Percentiles rank a stretch among this genome's conserved stretches.
Conservation (phyloP, 192 early-diverging fungal genomes). For the Backusella macrospora region DNA sequence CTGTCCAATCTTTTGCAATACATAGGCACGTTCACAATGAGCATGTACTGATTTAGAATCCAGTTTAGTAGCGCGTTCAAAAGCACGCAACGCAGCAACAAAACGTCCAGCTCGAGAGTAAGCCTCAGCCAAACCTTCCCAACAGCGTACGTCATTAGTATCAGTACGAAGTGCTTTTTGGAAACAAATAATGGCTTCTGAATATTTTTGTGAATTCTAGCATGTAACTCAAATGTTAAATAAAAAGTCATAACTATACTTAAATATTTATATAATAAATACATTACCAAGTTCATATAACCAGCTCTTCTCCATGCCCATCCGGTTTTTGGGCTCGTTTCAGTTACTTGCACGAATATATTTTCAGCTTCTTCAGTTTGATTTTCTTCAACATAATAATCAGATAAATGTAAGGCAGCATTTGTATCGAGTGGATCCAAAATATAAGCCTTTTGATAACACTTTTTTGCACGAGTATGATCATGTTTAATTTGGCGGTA, state of each 20-base stretch:
- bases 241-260: background rate
- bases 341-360: conserved; percentile 49
- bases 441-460: conserved; percentile 78
- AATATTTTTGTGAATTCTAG: conserved; percentile 43
- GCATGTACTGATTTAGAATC: conserved; percentile 52
- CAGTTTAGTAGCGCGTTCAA: conserved; percentile 69
- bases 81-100: conserved; percentile 77
- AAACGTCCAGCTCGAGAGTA: conserved; percentile 73
- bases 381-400: conserved; percentile 59
- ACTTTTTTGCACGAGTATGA: conserved; percentile 70
- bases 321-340: conserved; percentile 47
- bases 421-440: conserved; percentile 69
- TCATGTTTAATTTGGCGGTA: conserved; percentile 74
- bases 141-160: conserved; percentile 59
- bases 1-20: conserved; percentile 57
- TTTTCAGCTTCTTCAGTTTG: conserved; percentile 50
- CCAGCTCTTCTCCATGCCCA: conserved; percentile 87
- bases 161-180: conserved; percentile 82
- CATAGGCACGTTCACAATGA: conserved; percentile 49
- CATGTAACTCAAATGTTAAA: background rate
- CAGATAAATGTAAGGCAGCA: conserved; percentile 65
- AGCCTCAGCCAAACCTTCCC: conserved; percentile 83
- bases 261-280: background rate
- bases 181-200: conserved; percentile 69
- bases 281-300: conserved; percentile 61